These are phyloP conservation scores for Leccinellum luteum DNA, from an alignment of 768 basidiomycete species.

Conservation along the genomic window DNA sequence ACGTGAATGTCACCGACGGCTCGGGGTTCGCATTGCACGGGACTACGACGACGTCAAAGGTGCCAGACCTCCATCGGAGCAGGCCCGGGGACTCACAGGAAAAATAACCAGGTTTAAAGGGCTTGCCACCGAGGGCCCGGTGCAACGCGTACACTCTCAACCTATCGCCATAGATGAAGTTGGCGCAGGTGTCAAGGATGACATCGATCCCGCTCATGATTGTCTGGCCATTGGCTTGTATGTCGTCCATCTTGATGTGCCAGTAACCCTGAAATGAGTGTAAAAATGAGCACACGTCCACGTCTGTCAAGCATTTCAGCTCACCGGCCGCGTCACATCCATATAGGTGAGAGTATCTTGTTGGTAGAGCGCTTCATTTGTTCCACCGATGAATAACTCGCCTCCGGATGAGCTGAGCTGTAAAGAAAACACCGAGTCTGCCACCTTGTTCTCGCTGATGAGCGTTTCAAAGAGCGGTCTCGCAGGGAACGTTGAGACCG, in stretches of 20 bases:
- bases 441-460: neutral
- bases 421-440: neutral
- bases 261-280: neutral
- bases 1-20: neutral
- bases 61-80: neutral
- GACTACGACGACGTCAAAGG: neutral
- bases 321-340: neutral
- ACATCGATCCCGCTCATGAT: neutral
- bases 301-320: neutral
- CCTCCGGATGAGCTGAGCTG: neutral
- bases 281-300: neutral
- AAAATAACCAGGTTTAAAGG: neutral
- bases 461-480: neutral
- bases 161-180: neutral
- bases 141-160: neutral
- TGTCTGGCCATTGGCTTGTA: neutral
- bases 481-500: neutral
- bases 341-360: neutral
- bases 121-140: neutral
- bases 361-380: neutral
- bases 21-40: neutral
- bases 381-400: neutral
- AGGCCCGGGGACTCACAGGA: neutral
- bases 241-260: neutral
- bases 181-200: neutral